These are phyloP conservation scores for Penicillium capsulatum DNA, from an alignment of 2,329 filamentous ascomycete species.

Conservation along the genomic window DNA sequence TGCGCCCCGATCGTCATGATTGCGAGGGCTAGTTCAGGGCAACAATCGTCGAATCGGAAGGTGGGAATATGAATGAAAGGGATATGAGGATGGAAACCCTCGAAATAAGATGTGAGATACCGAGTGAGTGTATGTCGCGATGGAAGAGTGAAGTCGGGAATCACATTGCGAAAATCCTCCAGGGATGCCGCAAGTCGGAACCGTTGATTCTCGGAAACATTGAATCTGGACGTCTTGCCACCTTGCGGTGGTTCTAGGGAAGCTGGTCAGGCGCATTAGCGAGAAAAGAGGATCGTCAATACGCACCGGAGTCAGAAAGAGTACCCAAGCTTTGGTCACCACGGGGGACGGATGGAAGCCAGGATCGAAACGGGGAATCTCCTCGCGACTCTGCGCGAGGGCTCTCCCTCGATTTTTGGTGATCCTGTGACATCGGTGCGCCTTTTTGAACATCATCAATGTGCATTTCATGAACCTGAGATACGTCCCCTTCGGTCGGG, in stretches of 20 bases:
- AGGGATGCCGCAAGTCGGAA: constrained; percentile 30
- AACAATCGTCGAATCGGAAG: constrained; percentile 59
- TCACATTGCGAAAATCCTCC: constrained; percentile 29
- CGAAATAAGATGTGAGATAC: constrained; percentile 67
- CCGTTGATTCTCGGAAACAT: constrained; percentile 29
- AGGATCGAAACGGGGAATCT: constrained; percentile 33
- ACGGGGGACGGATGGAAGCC: constrained; percentile 31
- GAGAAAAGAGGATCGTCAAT: background rate
- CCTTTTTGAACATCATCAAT: constrained; percentile 24
- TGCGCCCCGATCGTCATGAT: constrained; percentile 58
- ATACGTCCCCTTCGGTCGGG: constrained; percentile 23
- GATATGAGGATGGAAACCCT: constrained; percentile 59
- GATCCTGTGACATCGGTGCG: constrained; percentile 16
- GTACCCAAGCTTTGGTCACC: constrained; percentile 32
- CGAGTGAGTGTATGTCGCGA: constrained; percentile 65
- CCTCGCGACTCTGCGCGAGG: constrained; percentile 25
- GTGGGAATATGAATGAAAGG: constrained; percentile 66
- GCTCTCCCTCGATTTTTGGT: constrained; percentile 18
- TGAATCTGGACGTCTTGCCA: constrained; percentile 21
- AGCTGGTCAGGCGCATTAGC: background rate
- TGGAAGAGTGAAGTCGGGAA: constrained; percentile 58
- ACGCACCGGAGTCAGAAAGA: constrained; percentile 31
- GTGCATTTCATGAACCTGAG: constrained; percentile 24
- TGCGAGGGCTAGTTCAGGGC: constrained; percentile 64
- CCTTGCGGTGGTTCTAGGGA: constrained; percentile 26